Percentiles rank a stretch among this genome's conserved stretches.
Evolutionary conservation across 148 eudicot genomes (phyloP).

Genomic region (Silene uniflora): DNA sequence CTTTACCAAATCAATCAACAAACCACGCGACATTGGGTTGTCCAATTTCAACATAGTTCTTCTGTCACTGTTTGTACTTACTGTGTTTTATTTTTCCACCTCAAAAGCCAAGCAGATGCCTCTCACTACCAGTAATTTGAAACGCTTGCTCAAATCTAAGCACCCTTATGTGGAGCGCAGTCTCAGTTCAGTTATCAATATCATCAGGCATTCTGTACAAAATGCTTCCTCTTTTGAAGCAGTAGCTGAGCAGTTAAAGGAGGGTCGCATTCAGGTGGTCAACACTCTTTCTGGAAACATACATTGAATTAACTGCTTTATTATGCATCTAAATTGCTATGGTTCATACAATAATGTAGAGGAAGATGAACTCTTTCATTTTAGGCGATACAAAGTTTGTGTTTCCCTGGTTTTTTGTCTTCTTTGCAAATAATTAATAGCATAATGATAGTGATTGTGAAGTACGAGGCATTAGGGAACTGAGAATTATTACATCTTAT

Average conservation of each 20-base stretch:
- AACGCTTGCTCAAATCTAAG: constrained; percentile 59
- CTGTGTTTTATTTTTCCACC: constrained; percentile 7
- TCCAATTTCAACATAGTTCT: neutral
- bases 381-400: neutral
- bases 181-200: constrained; percentile 67
- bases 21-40: neutral
- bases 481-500: neutral
- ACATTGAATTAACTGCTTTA: neutral
- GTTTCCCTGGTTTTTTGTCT: neutral
- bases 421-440: neutral
- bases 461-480: neutral
- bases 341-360: neutral
- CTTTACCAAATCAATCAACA: neutral
- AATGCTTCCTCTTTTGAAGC: constrained; percentile 77
- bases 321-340: neutral
- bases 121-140: constrained; percentile 58
- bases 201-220: constrained; percentile 67
- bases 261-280: constrained; percentile 49
- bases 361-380: neutral
- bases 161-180: constrained; percentile 84
- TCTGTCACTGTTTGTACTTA: constrained; percentile 14
- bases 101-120: constrained; percentile 98
- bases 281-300: constrained; percentile 19
- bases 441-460: neutral
- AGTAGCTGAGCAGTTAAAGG: constrained; percentile 59